Percentiles rank a stretch among this genome's conserved stretches.
These are phyloP conservation scores for Pneumocystis jirovecii DNA, from an alignment of 1,139 yeast species.

Conservation along the genomic window DNA sequence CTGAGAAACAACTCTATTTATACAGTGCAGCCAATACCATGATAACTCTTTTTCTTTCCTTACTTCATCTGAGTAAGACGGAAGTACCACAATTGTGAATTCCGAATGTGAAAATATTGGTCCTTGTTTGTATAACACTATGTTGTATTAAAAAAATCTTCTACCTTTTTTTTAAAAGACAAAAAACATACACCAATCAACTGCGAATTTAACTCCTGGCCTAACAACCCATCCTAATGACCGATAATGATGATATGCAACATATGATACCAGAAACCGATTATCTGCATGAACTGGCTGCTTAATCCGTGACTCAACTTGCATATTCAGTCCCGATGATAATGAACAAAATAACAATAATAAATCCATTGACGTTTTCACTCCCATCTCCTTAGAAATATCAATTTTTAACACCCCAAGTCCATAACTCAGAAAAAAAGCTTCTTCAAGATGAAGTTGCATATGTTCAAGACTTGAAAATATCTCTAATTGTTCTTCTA, in stretches of 20 bases:
- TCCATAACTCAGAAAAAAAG: slow-evolving; percentile 47
- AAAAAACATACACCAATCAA: slow-evolving; percentile 34
- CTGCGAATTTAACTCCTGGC: slow-evolving; percentile 82
- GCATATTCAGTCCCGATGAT: slow-evolving; percentile 13
- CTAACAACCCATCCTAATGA: slow-evolving; percentile 91
- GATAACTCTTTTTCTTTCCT: slow-evolving; percentile 19
- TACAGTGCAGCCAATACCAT: slow-evolving; percentile 53
- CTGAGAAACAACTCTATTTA: slow-evolving; percentile 71
- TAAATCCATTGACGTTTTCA: slow-evolving; percentile 4
- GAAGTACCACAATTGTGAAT: slow-evolving; percentile 44
- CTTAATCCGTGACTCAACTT: slow-evolving; percentile 5
- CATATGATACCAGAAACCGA: slow-evolving; percentile 41
- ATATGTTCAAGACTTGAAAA: slow-evolving; percentile 44
- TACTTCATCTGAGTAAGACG: slow-evolving; percentile 25
- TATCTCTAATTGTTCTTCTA: slow-evolving; percentile 16
- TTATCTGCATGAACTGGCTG: slow-evolving; percentile 23
- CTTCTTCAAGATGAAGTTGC: slow-evolving; percentile 66
- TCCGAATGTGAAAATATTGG: slow-evolving; percentile 96
- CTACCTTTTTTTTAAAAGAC: not conserved
- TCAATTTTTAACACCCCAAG: slow-evolving; percentile 30
- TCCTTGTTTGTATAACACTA: slow-evolving; percentile 64
- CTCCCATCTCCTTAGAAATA: slow-evolving; percentile 8
- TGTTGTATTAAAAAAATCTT: not conserved
- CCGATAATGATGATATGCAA: slow-evolving; percentile 72
- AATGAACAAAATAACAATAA: slow-evolving; percentile 13